phyloP scores from a whole-genome alignment of 2,329 filamentous ascomycete species.

The Aspergillus aculeatus region DNA sequence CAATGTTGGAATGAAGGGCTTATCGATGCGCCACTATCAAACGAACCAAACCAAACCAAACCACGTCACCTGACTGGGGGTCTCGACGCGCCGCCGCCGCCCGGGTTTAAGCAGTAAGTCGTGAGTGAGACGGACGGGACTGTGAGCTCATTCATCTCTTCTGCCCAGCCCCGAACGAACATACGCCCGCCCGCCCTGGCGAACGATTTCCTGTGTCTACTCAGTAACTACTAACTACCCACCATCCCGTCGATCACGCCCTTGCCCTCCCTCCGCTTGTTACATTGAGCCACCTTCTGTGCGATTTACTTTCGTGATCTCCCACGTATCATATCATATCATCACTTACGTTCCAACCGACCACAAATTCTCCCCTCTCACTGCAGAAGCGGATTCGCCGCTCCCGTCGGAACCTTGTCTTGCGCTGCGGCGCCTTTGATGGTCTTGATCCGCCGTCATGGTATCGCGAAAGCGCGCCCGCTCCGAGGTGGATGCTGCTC shows the following conservation, averaged over 20 bases:
- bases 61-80: slow-evolving; percentile 30
- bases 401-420: slow-evolving; percentile 11
- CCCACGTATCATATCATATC: not conserved
- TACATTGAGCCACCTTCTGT: not conserved
- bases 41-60: slow-evolving; percentile 1
- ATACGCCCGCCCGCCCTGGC: slow-evolving; percentile 17
- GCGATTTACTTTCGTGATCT: not conserved
- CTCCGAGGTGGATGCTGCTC: slow-evolving; percentile 55
- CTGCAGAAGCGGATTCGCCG: not conserved
- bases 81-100: slow-evolving; percentile 30
- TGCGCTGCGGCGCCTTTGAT: slow-evolving; percentile 28
- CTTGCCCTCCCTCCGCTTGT: not conserved
- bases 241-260: slow-evolving; percentile 1
- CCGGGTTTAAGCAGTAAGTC: slow-evolving; percentile 14
- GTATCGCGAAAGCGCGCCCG: slow-evolving; percentile 56
- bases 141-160: slow-evolving; percentile 31
- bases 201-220: slow-evolving; percentile 7
- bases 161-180: slow-evolving; percentile 28
- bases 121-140: no score
- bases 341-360: not conserved
- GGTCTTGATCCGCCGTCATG: slow-evolving; percentile 44
- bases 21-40: slow-evolving; percentile 12
- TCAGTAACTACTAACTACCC: no score
- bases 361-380: not conserved
- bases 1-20: slow-evolving; percentile 2